These are phyloP conservation scores for Pseudogymnoascus sp. DNA, from an alignment of 2,329 filamentous ascomycete species.

Conservation along the genomic window DNA sequence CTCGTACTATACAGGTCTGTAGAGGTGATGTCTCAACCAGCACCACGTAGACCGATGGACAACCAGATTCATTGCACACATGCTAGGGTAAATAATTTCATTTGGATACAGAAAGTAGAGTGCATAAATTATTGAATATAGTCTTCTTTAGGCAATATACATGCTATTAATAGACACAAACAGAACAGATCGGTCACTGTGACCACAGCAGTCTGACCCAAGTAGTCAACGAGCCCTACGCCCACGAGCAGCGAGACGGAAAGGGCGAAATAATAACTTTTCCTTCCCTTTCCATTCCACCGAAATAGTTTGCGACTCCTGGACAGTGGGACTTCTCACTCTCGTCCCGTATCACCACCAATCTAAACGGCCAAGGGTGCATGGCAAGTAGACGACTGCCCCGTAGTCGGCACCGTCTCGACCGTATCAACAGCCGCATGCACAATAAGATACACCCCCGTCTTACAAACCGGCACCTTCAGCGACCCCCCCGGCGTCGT, in stretches of 20 bases:
- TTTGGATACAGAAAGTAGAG: not conserved
- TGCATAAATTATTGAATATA: not conserved
- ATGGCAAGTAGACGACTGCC: not conserved
- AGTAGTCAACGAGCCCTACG: no score
- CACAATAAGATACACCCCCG: constrained; percentile 1
- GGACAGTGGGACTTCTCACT: not conserved
- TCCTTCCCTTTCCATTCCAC: not conserved
- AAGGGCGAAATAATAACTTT: not conserved
- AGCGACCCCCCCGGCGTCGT: not conserved
- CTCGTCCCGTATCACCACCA: not conserved
- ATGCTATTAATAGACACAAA: not conserved
- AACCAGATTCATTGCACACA: no score
- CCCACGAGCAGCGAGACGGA: not conserved
- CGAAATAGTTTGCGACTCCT: not conserved
- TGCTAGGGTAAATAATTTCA: no score
- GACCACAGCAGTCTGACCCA: not conserved
- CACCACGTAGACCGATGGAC: no score
- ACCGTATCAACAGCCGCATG: not conserved
- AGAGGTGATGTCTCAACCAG: no score
- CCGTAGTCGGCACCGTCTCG: not conserved
- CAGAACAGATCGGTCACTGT: not conserved
- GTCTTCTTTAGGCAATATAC: not conserved
- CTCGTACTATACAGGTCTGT: not conserved
- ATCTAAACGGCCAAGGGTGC: not conserved
- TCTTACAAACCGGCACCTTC: not conserved